Evolutionary conservation across 257 asterid genomes (phyloP).

Genomic region (Penstemon newberryi): DNA sequence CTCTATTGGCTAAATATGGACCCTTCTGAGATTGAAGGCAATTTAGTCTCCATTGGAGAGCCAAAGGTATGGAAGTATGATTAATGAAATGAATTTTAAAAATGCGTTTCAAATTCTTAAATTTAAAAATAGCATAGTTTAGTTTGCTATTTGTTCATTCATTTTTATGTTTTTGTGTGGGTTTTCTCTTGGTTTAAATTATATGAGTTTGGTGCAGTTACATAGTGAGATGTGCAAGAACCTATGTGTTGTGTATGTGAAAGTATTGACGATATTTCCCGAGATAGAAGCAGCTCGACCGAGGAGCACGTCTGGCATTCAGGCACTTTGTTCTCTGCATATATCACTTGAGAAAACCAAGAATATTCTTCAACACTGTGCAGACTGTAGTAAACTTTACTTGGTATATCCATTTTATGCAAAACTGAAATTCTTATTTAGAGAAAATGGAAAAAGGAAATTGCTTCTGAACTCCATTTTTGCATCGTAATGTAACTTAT

Average conservation of each 20-base stretch:
- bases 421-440: too few species aligned
- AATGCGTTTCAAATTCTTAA: not conserved
- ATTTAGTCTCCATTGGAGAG: conserved; percentile 73
- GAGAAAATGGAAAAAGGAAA: too few species aligned
- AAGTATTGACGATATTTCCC: conserved; percentile 83
- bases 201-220: conserved; percentile 52
- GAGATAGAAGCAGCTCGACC: conserved; percentile 97
- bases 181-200: not conserved
- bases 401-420: conserved; percentile 50
- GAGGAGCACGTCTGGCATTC: conserved; percentile 97
- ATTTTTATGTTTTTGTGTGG: not conserved
- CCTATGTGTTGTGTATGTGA: conserved; percentile 67
- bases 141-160: not conserved
- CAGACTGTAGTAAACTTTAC: conserved; percentile 96
- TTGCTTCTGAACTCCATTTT: too few species aligned
- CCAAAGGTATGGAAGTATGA: conserved; percentile 67
- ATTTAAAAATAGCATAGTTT: not conserved
- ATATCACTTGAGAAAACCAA: conserved; percentile 98
- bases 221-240: conserved; percentile 98
- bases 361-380: conserved; percentile 89
- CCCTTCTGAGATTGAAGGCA: conserved; percentile 70
- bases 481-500: too few species aligned
- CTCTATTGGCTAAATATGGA: conserved; percentile 51
- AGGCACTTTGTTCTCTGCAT: conserved; percentile 95
- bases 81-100: conserved; percentile 3